phyloP scores from a whole-genome alignment of 768 basidiomycete species.

The Podaxis sp. region DNA sequence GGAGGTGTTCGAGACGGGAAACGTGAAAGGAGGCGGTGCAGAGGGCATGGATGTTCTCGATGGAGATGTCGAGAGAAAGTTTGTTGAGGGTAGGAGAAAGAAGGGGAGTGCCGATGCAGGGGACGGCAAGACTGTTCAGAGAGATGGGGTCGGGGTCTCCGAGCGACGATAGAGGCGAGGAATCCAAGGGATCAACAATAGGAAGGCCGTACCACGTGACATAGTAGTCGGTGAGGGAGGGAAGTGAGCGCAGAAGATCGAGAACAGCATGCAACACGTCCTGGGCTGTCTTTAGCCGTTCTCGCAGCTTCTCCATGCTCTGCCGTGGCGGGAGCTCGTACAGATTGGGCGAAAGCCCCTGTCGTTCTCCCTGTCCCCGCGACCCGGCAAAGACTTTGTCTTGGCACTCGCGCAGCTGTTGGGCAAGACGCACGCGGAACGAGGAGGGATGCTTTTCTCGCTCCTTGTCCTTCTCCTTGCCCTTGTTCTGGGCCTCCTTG shows the following conservation, averaged over 20 bases:
- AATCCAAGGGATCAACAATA: not conserved
- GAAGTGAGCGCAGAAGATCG: conserved; percentile 38
- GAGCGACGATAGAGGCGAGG: not conserved
- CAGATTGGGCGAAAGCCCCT: conserved; percentile 24
- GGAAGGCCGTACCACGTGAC: conserved; percentile 45
- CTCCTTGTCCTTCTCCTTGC: not conserved
- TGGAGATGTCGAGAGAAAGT: conserved; percentile 37
- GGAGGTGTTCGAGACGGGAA: conserved; percentile 35
- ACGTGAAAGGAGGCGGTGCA: conserved; percentile 25
- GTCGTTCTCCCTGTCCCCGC: not conserved
- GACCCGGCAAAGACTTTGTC: conserved; percentile 2
- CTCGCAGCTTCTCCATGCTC: conserved; percentile 1
- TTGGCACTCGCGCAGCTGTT: not conserved
- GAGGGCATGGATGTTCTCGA: conserved; percentile 36
- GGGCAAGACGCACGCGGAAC: conserved; percentile 1
- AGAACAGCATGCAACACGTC: conserved; percentile 37
- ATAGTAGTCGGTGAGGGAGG: conserved; percentile 44
- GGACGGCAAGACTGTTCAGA: conserved; percentile 3
- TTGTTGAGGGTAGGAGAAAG: conserved; percentile 26
- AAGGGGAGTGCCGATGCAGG: conserved; percentile 9
- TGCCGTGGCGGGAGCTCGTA: conserved; percentile 21
- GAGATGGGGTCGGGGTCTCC: conserved; percentile 7
- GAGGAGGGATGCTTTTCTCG: not conserved
- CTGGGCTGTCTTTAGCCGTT: conserved; percentile 17
- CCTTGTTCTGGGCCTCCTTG: conserved; percentile 15